phyloP scores from a whole-genome alignment of 2,329 filamentous ascomycete genomes.

The Pyricularia sp. region DNA sequence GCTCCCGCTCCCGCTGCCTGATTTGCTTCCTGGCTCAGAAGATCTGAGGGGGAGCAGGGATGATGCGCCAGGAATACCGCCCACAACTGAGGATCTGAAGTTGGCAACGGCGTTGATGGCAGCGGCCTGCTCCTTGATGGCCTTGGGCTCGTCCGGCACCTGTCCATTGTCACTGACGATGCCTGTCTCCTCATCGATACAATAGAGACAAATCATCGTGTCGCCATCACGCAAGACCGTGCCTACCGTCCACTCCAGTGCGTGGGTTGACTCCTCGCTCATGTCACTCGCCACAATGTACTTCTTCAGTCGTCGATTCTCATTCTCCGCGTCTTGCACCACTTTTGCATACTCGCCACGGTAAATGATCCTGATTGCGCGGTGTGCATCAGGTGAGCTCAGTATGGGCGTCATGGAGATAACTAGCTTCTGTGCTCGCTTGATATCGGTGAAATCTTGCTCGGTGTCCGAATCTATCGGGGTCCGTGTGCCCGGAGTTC shows the following conservation, averaged over 20 bases:
- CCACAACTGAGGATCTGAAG: slow-evolving; percentile 19
- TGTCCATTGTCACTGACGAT: slow-evolving; percentile 34
- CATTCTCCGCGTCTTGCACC: slow-evolving; percentile 64
- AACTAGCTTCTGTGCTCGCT: slow-evolving; percentile 71
- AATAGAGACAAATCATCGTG: slow-evolving; percentile 85
- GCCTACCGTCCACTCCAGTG: slow-evolving; percentile 93
- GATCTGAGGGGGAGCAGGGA: slow-evolving; percentile 18
- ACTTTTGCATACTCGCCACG: slow-evolving; percentile 73
- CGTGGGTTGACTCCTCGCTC: slow-evolving; percentile 87
- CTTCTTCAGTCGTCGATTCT: slow-evolving; percentile 66
- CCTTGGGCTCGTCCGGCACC: slow-evolving; percentile 59
- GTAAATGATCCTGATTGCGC: slow-evolving; percentile 79
- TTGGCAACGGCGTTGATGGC: slow-evolving; percentile 52
- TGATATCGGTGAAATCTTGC: slow-evolving; percentile 71
- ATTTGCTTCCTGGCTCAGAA: slow-evolving; percentile 16
- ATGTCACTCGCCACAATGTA: slow-evolving; percentile 94
- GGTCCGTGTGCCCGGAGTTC: slow-evolving; percentile 35
- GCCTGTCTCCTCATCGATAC: slow-evolving; percentile 74
- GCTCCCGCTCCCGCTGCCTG: slow-evolving; percentile 13
- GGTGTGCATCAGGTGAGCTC: slow-evolving; percentile 60
- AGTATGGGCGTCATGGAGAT: slow-evolving; percentile 71
- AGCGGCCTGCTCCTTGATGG: slow-evolving; percentile 62
- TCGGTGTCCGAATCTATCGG: slow-evolving; percentile 76
- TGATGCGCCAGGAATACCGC: slow-evolving; percentile 11
- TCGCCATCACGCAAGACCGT: slow-evolving; percentile 90